Evolutionary conservation across 78 protist species (phyloP).

Genomic region (Mastigamoeba balamuthi): DNA sequence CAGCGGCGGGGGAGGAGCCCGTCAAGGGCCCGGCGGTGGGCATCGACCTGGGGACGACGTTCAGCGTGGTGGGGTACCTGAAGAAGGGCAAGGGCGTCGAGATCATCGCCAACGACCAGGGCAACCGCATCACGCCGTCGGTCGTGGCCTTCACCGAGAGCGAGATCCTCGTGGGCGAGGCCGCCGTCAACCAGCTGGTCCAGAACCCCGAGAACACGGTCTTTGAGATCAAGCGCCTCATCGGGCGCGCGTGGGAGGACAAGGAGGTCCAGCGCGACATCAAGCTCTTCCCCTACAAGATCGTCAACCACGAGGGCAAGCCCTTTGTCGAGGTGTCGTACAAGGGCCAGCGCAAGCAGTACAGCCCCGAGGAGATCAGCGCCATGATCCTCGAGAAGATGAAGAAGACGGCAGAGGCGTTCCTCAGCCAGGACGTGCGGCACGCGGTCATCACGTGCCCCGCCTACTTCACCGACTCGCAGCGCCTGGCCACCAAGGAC

Average conservation of each 20-base stretch:
- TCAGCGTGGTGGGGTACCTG: slow-evolving; percentile 3
- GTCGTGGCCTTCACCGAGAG: slow-evolving; percentile 85
- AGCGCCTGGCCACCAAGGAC: slow-evolving; percentile 98
- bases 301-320: slow-evolving; percentile 63
- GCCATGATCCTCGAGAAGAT: slow-evolving; percentile 88
- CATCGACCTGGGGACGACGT: slow-evolving; percentile 92
- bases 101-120: slow-evolving; percentile 83
- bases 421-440: slow-evolving; percentile 50
- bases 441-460: slow-evolving; percentile 83
- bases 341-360: slow-evolving; percentile 72
- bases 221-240: slow-evolving; percentile 74
- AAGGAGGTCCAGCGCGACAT: slow-evolving; percentile 73
- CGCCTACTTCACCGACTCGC: slow-evolving; percentile 98
- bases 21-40: slow-evolving; percentile 63
- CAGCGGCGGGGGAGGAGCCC: no score
- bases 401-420: slow-evolving; percentile 83
- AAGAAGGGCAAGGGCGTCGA: slow-evolving; percentile 71
- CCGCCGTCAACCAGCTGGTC: slow-evolving; percentile 78
- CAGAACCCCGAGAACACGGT: slow-evolving; percentile 82
- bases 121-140: slow-evolving; percentile 90
- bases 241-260: slow-evolving; percentile 47
- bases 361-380: slow-evolving; percentile 90
- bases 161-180: slow-evolving; percentile 74
- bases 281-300: slow-evolving; percentile 78
- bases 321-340: slow-evolving; percentile 68